phyloP scores from a whole-genome alignment of 352 stramenopile genomes.

The Phytophthora pisi region DNA sequence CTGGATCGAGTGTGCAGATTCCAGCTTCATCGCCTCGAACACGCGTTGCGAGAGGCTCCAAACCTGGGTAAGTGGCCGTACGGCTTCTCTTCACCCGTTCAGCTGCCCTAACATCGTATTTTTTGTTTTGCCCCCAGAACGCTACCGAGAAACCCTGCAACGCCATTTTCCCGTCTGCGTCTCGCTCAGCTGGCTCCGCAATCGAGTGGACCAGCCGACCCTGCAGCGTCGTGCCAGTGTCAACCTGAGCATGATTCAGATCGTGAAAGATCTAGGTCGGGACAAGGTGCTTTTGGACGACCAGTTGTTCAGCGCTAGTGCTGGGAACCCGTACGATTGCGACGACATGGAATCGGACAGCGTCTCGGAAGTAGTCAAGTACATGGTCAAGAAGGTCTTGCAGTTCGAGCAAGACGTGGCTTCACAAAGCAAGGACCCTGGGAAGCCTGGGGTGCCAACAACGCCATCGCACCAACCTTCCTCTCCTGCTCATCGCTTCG shows the following conservation, averaged over 20 bases:
- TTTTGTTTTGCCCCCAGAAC: slow-evolving; percentile 7
- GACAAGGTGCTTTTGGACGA: slow-evolving; percentile 71
- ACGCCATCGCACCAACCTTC: slow-evolving; percentile 19
- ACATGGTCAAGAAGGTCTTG: slow-evolving; percentile 57
- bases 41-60: slow-evolving; percentile 35
- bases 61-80: slow-evolving; percentile 19
- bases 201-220: slow-evolving; percentile 59
- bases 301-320: slow-evolving; percentile 40
- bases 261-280: slow-evolving; percentile 79
- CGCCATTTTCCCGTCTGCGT: slow-evolving; percentile 58
- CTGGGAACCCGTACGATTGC: slow-evolving; percentile 20
- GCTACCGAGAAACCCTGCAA: slow-evolving; percentile 53
- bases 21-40: slow-evolving; percentile 55
- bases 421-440: neutral
- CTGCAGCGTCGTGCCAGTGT: slow-evolving; percentile 55
- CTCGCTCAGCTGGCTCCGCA: slow-evolving; percentile 66
- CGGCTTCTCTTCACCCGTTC: too few relatives aligned
- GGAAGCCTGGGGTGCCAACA: slow-evolving; percentile 5
- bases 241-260: slow-evolving; percentile 78
- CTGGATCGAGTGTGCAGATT: slow-evolving; percentile 53
- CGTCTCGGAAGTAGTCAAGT: slow-evolving; percentile 65
- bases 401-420: slow-evolving; percentile 36
- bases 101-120: slow-evolving; percentile 3
- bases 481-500: slow-evolving; percentile 43
- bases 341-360: slow-evolving; percentile 36